These are phyloP conservation scores for Arbutus unedo DNA, from an alignment of 148 eudicot species.

Conservation along the genomic window DNA sequence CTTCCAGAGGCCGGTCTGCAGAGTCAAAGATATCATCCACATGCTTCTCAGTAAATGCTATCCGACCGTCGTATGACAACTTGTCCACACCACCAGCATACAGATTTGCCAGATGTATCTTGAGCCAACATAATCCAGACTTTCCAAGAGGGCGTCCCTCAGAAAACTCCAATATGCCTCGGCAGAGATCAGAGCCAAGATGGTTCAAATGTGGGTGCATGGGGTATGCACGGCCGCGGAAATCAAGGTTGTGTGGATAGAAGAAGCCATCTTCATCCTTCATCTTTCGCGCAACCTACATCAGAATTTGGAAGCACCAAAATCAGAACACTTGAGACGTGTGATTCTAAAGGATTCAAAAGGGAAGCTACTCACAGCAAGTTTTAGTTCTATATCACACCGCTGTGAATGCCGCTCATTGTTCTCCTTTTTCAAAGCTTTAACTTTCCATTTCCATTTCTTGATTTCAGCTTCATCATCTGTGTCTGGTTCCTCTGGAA, in stretches of 20 bases:
- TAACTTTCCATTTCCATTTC: slow-evolving; percentile 88
- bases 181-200: slow-evolving; percentile 90
- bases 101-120: slow-evolving; percentile 86
- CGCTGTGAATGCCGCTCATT: slow-evolving; percentile 64
- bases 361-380: slow-evolving; percentile 54
- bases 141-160: slow-evolving; percentile 89
- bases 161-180: slow-evolving; percentile 87
- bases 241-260: slow-evolving; percentile 97
- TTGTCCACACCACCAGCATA: slow-evolving; percentile 93
- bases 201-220: slow-evolving; percentile 96
- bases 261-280: slow-evolving; percentile 90
- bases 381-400: slow-evolving; percentile 65
- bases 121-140: slow-evolving; percentile 83
- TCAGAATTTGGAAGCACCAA: slow-evolving; percentile 7
- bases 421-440: slow-evolving; percentile 58
- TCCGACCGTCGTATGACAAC: slow-evolving; percentile 74
- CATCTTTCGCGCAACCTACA: slow-evolving; percentile 84
- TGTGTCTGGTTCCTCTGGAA: slow-evolving; percentile 84
- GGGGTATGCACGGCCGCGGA: slow-evolving; percentile 98
- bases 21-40: slow-evolving; percentile 93
- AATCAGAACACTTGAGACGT: not conserved
- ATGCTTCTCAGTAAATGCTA: slow-evolving; percentile 81
- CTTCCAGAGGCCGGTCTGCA: slow-evolving; percentile 89
- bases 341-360: slow-evolving; percentile 1
- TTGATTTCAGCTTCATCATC: slow-evolving; percentile 70